Base-by-base conservation (phyloP, 1,139 yeast species). In the Debaryomycetaceae sp. region DNA sequence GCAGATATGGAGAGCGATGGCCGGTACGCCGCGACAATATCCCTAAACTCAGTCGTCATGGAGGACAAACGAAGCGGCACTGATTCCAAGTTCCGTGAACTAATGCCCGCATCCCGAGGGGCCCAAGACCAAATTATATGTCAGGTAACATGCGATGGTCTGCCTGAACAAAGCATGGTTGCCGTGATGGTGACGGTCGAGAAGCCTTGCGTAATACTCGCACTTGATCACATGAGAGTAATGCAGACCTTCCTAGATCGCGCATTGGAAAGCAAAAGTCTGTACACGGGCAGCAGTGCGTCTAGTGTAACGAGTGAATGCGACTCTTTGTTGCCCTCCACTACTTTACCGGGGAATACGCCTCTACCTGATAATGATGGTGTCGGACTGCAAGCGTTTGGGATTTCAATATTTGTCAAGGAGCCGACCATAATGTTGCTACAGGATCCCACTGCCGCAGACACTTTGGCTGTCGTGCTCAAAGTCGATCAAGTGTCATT, bases 391-490 rank as follows among this genome's bases (percentile, higher is more conserved):
- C 25, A 22, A 14, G 20, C 27, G 26, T 45, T 63, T 35, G 76
- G 77, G 2, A 76, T 73, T 45, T 71, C 86, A 1, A 49, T 87
- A 14, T 83, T 81, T 44, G 55, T 90, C 27, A 73, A 75, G n/a
- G 77, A 83, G 33, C 79, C 92, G 0, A 81, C 94, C 0, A 62
- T 90, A 13, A 73, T 83, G 22, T 53, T 92, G 23, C 57, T 92
- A 29, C 95, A 95, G 0, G 85, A 87, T 47, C 83, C 95, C 1
- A 65, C 79, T 2, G 59, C 65, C 10, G 47, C 53, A 2, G 69
- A 77, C 37, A 74, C 95, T 0, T 94, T 87, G 43, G 98, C 98
- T 0, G 68, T 90, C 35, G 95, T 90, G 1, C 80, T 90, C 53
- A 82, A 83, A 41, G 76, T 86, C 13, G 93, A 80, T 33, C 95